Evolutionary conservation across 164 flowering plant species (phyloP).

Genomic region (Magnolia officinalis): DNA sequence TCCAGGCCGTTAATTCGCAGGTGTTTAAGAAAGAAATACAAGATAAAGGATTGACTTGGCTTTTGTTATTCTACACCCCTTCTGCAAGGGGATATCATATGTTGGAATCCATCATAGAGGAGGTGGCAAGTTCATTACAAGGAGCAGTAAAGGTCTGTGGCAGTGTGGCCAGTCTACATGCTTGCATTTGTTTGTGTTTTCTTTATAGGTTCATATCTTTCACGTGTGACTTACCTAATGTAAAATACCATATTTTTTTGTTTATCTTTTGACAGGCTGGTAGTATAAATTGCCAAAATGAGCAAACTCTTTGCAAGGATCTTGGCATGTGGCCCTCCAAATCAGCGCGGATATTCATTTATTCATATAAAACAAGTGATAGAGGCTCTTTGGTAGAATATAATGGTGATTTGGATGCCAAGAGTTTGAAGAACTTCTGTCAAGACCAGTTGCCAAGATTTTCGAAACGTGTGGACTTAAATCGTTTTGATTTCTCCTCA

Average conservation of each 20-base stretch:
- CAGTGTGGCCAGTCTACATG: not conserved
- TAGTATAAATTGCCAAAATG: conserved; percentile 64
- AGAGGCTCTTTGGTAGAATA: conserved; percentile 72
- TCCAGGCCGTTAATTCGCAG: conserved; percentile 45
- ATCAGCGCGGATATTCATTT: conserved; percentile 49
- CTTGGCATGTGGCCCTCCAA: conserved; percentile 48
- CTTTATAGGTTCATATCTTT: not conserved
- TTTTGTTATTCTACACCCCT: conserved; percentile 56
- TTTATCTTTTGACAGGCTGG: conserved; percentile 55
- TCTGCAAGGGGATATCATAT: conserved; percentile 30
- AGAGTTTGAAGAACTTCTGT: conserved; percentile 57
- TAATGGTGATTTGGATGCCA: conserved; percentile 48
- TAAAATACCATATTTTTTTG: not conserved
- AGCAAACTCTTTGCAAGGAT: conserved; percentile 60
- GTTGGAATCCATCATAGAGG: conserved; percentile 54
- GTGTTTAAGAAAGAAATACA: conserved; percentile 57
- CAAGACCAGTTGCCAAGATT: conserved; percentile 75
- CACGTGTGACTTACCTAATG: not conserved
- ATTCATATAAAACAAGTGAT: conserved; percentile 55
- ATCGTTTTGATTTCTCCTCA: conserved; percentile 32
- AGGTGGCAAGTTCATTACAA: conserved; percentile 53
- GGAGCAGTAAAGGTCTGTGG: conserved; percentile 75
- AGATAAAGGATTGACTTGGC: conserved; percentile 73
- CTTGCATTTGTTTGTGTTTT: not conserved
- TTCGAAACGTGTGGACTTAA: conserved; percentile 56